Percentiles rank a stretch among this genome's conserved stretches.
phyloP scores from a whole-genome alignment of 2,329 filamentous ascomycete species.

The Macrophomina pseudophaseolina region DNA sequence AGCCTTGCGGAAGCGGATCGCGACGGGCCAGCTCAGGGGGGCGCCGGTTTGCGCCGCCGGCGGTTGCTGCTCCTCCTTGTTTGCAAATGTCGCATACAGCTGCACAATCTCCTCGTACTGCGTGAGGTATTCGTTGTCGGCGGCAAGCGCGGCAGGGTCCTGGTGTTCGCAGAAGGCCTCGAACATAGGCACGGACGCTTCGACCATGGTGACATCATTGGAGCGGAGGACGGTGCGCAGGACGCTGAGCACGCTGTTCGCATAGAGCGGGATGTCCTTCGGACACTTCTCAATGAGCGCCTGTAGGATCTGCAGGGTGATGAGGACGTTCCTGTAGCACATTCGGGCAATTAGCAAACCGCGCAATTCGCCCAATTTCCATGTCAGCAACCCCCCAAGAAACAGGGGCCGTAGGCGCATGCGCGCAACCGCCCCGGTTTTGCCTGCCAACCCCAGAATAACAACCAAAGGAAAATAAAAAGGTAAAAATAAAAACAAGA shows the following conservation, averaged over 20 bases:
- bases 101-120: constrained; percentile 84
- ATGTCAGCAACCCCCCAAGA: no score
- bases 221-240: constrained; percentile 82
- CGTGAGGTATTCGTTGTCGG: constrained; percentile 80
- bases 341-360: not conserved
- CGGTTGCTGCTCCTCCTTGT: constrained; percentile 60
- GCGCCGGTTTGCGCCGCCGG: constrained; percentile 32
- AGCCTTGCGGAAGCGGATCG: constrained; percentile 65
- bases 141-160: constrained; percentile 82
- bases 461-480: constrained; percentile 26
- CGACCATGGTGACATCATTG: constrained; percentile 88
- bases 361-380: no score
- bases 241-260: constrained; percentile 81
- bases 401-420: not conserved
- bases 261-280: constrained; percentile 88
- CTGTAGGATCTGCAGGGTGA: constrained; percentile 89
- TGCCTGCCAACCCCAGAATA: not conserved
- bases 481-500: not conserved
- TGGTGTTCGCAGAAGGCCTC: constrained; percentile 88
- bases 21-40: constrained; percentile 70
- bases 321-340: constrained; percentile 79
- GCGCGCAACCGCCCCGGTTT: not conserved
- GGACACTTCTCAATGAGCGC: constrained; percentile 92
- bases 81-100: constrained; percentile 80
- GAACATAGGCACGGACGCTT: constrained; percentile 86